Base-by-base conservation (phyloP, 2,329 filamentous ascomycete species). In the Cryphonectria carpinicola region DNA sequence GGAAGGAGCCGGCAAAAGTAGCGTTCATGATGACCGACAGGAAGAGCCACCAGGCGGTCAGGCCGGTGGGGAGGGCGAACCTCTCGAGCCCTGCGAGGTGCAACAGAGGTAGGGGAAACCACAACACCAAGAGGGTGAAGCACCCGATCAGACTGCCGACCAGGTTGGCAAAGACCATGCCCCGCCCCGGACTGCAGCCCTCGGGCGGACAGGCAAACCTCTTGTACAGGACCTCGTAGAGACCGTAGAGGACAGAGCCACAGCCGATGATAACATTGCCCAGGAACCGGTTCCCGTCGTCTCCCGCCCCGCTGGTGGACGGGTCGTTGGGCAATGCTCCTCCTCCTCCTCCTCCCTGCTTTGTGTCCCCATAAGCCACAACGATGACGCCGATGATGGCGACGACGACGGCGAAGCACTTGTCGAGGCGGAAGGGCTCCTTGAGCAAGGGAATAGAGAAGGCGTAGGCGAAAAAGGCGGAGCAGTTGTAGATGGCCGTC, bases 401-500 rank as follows among this genome's bases (percentile, higher is more conserved):
- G 54, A 99, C 88, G 14, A 89, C 86, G 1, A 99, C 96, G 4
- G 95, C 93, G 66, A 97, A 79, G 39, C 94, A 90, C 84, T 99
- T 99, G 82, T 93, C 93, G 52, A 91, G 82, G 32, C 93, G 90
- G 17, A 98, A 82, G 74, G 92, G 93, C 80, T 99, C 96, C 70
- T 93, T 90, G 2, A 99, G 85, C 25, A 99, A 82, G 0, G 95
- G 94, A 61, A 99, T 94, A 62, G 93, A 97, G 79, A 99, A 99
- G 17, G 93, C 95, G 79, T 99, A 99, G 65, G 96, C 96, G 80
- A 99, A 99, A 82, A 99, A 99, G 71, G 96, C 95, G 67, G 93
- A 97, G 85, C 96, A 99, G 83, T 99, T 99, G 87, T 99, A 99
- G 76, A 99, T 99, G 68, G 96, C 96, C 0, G 96, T 99, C 76